Base-by-base conservation (phyloP, 2,329 filamentous ascomycete species). In the Xylaria multiplex region DNA sequence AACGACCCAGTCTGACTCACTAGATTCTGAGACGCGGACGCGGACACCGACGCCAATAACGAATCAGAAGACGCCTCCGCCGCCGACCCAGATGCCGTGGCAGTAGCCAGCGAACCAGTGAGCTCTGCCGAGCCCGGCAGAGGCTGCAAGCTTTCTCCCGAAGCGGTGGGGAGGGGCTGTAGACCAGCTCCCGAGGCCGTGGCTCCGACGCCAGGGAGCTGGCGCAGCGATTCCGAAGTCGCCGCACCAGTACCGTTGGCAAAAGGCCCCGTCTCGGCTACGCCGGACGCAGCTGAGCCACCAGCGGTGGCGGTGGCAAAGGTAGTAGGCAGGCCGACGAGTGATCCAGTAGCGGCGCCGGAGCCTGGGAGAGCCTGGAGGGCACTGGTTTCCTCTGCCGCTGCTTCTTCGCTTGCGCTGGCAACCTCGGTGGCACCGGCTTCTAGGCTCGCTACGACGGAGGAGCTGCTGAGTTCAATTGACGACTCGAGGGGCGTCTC, bases 291-390 rank as follows among this genome's bases (percentile, higher is more conserved):
- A 35, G 46, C 22, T 16, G 27, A 16, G 11, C 46, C 24, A 27
- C 27, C 24, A 22, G 46, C 48, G 5, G 62, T 58, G 16, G 64
- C 37, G 1, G 65, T 57, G 11, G 61, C 42, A 9, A 61, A 54
- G 0, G 63, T 61, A 0, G 53, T 66, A 22, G 64, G 64, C n/a
- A 66, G 48, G 2, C 22, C 59, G 30, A 43, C 32, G 30, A 66
- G 64, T 19, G 64, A 62, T 2, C 49, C 58, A 14, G 64, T 59
- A 11, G 57, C 40, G 30, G 40, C 56, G 2, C 48, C 53, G 14
- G 60, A 42, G n/a, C 60, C 52, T 3, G 68, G 64, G 14, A 70
- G 63, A 16, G 62, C 22, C 27, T 62, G 56, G n/a, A 69, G 56
- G 30, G 37, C 42, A 30, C 46, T 8, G 52, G 50, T 30, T 55